A percentile compares a stretch with the other conserved stretches of the same genome.
Conservation (phyloP, 2,329 filamentous ascomycete genomes). For the Sporothrix sp. region DNA sequence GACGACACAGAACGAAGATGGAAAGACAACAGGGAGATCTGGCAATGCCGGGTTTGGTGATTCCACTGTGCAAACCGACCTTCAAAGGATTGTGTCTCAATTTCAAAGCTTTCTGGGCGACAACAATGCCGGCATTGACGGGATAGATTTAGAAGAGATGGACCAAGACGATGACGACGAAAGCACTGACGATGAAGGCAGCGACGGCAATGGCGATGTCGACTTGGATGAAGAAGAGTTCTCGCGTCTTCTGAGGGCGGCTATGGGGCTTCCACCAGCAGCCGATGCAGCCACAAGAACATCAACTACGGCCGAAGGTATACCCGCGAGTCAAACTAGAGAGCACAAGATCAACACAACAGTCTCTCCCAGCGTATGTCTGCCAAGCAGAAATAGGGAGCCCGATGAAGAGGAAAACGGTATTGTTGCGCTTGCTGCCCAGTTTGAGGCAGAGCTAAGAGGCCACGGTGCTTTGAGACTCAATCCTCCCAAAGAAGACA, state of each 20-base stretch:
- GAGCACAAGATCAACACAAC: no score
- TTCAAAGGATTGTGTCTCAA: slow-evolving; percentile 85
- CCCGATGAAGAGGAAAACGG: slow-evolving; percentile 38
- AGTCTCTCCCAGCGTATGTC: no score
- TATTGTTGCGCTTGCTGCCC: slow-evolving; percentile 52
- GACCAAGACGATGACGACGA: slow-evolving; percentile 51
- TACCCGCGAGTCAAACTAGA: no score
- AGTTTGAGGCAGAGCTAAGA: slow-evolving; percentile 66
- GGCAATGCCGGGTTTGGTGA: slow-evolving; percentile 50
- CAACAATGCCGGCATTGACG: slow-evolving; percentile 69
- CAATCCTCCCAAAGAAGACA: slow-evolving; percentile 28
- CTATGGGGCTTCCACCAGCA: slow-evolving; percentile 58
- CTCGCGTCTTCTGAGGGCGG: slow-evolving; percentile 77
- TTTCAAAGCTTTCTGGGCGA: slow-evolving; percentile 90
- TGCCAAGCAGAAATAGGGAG: slow-evolving; percentile 5
- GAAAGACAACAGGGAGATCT: slow-evolving; percentile 24
- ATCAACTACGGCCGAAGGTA: no score
- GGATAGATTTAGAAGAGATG: slow-evolving; percentile 63
- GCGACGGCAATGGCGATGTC: slow-evolving; percentile 61
- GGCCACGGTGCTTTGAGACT: slow-evolving; percentile 56
- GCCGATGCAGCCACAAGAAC: neutral
- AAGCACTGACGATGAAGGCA: slow-evolving; percentile 39
- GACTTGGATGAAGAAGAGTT: slow-evolving; percentile 82
- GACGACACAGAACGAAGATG: no score
- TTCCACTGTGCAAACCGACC: slow-evolving; percentile 57